Evolutionary conservation across 1,284 basidiomycete species (phyloP), one percentile per base, ranked within the genome.

Genomic region (Boletus semigastroideus): DNA sequence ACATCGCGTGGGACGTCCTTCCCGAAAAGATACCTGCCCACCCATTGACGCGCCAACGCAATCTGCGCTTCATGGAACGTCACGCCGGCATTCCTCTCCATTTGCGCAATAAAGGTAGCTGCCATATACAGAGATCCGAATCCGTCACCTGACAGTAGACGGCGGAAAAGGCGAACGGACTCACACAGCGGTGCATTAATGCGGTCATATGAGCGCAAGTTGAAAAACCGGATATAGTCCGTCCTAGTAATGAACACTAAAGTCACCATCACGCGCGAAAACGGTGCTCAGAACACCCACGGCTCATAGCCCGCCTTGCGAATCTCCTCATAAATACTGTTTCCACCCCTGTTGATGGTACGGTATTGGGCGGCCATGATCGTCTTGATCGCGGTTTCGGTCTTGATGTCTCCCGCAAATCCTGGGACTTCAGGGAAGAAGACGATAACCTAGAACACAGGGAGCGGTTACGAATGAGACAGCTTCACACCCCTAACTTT

Each of bases 161-260:
- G 7, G 16, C 22, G 17, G 14, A 49, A 36, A 9, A 28, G 13
- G 12, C 19, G 25, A 20, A 4, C 17, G 31, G 57, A 66, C 77
- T 52, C 47, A 84, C 85, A 68, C 53, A 75, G 70, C 4, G 91
- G 92, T 1, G 86, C 86, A 65, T 95, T 95, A 70, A 98, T 92
- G 28, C 94, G 80, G 67, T 98, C 95, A 68, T 95, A 97, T 2
- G 86, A 78, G 38, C 94, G 81, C 31, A 98, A 76, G 70, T 97
- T 92, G 73, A 90, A 97, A 78, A 96, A 92, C 17, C 87, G 80
- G 59, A 92, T 88, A 67, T 87, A 92, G 56, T 89, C 86, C 66
- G 78, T 68, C 40, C 91, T 92, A 58, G 55, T 57, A 27, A 59
- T 55, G 27, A 38, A 40, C n/a, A 19, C 40, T 51, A 50, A 53